Evolutionary conservation across 495 filamentous ascomycete genomes (phyloP), one percentile per base, ranked within the genome.

Genomic region (Pyrenula massariospora): DNA sequence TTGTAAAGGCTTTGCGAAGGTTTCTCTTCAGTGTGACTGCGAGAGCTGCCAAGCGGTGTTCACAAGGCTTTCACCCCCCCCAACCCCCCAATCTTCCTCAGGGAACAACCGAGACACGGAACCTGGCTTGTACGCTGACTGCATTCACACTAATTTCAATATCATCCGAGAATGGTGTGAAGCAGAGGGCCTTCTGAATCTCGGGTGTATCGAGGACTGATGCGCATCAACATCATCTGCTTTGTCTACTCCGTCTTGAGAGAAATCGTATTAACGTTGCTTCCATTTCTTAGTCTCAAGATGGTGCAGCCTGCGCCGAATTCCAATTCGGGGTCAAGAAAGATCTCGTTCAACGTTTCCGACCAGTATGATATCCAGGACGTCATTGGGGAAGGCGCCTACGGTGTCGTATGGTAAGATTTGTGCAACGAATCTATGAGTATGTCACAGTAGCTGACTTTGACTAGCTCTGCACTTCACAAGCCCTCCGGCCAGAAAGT

Each of bases 351-450:
- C 83, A 99, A 99, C 65, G 94, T 99, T 49, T 95, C 90, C 62
- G 94, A 99, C 66, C 94, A 99, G 72, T 99, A 99, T 69, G 94
- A 97, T 63, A 97, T 99, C 59, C 91, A 95, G 67, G 94, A 99
- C 82, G 94, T 99, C 47, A 94, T 99, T 52, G 94, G 94, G 56
- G 94, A 99, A 71, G 94, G 94, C 62, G 94, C 94, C 59, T 99
- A 99, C 65, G 94, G 94, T 66, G 94, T 99, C 61, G 94, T 99
- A 57, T 97, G 93, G 92, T 97, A 81, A 74, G 87, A 64, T 63
- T 56, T 52, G 20, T 19, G 2, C 15, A 24, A 10, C 31, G 25
- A 57, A 5, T 23, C 55, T 19, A 11, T 48, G 24, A 50, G 5
- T n/a, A n/a, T n/a, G n/a, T n/a, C 47, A 54, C 54, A 56, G 53